A percentile compares a stretch with the other conserved stretches of the same genome.
These are phyloP conservation scores for Zopfia rhizophila DNA, from an alignment of 2,329 filamentous ascomycete species.

Conservation along the genomic window DNA sequence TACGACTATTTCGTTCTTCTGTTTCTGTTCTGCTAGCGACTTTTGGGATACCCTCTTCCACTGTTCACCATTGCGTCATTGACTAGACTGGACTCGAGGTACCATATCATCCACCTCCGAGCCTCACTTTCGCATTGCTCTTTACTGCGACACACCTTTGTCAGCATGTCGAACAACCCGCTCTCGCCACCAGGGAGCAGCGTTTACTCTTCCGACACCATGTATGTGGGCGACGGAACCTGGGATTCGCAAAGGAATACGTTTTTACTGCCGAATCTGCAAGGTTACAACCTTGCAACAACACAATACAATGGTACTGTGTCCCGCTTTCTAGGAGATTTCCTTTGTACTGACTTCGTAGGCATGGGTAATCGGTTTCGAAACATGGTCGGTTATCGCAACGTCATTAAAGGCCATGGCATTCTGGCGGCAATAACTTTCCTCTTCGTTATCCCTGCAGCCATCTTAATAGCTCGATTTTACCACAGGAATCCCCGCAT, in stretches of 20 bases:
- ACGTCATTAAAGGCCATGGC: constrained; percentile 75
- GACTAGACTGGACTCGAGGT: constrained; percentile 5
- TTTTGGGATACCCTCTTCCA: constrained; percentile 21
- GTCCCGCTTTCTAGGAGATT: background rate
- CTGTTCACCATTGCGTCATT: constrained; percentile 12
- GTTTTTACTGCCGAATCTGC: constrained; percentile 80
- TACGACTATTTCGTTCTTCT: constrained; percentile 35
- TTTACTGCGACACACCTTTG: background rate
- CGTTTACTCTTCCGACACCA: constrained; percentile 77
- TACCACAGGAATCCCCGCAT: constrained; percentile 69
- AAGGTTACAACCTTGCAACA: constrained; percentile 80
- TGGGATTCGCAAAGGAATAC: constrained; percentile 82
- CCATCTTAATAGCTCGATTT: constrained; percentile 80
- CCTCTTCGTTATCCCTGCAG: constrained; percentile 75
- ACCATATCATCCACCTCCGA: background rate
- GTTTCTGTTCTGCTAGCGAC: constrained; percentile 9
- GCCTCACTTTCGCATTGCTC: constrained; percentile 1
- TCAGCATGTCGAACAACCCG: constrained; percentile 45
- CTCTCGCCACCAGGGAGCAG: constrained; percentile 77
- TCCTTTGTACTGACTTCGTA: constrained; percentile 47
- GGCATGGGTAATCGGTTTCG: constrained; percentile 86
- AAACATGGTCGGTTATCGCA: constrained; percentile 74
- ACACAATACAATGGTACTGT: constrained; percentile 83
- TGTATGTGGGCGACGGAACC: constrained; percentile 83
- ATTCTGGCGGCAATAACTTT: constrained; percentile 78